phyloP scores from a whole-genome alignment of 108 stramenopile species.

The Poteriospumella lacustris region DNA sequence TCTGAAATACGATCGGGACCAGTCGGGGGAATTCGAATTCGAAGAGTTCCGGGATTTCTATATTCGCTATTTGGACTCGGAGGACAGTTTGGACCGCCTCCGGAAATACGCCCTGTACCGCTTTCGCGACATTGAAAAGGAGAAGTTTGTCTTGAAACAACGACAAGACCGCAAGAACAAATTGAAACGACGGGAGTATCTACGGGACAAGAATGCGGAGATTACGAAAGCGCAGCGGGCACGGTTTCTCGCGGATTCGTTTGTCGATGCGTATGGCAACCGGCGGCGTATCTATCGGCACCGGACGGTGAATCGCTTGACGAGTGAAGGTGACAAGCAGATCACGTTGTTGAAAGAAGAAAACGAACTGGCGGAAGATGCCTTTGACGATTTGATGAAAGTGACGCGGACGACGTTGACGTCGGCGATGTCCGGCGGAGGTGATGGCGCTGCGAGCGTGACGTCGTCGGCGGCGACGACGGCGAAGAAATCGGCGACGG shows the following conservation, averaged over 20 bases:
- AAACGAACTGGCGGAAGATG: too few species aligned
- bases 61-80: background rate
- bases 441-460: too few species aligned
- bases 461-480: too few species aligned
- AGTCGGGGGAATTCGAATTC: constrained; percentile 22
- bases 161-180: background rate
- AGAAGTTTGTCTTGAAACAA: constrained; percentile 1
- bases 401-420: too few species aligned
- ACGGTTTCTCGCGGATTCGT: background rate
- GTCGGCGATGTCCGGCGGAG: too few species aligned
- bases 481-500: too few species aligned
- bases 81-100: background rate
- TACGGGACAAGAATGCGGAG: background rate
- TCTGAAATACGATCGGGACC: constrained; percentile 4
- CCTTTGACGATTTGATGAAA: too few species aligned
- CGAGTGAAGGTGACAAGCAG: too few species aligned
- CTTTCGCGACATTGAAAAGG: constrained; percentile 3
- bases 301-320: too few species aligned
- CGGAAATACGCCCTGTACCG: background rate
- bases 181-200: background rate
- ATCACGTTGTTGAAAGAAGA: too few species aligned
- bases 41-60: constrained; percentile 31
- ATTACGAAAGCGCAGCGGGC: background rate
- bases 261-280: background rate
- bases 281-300: too few species aligned